A percentile compares a stretch with the other conserved stretches of the same genome.
These are phyloP conservation scores for Lentinula novae-zelandiae DNA, from an alignment of 1,284 basidiomycete species.

Conservation along the genomic window DNA sequence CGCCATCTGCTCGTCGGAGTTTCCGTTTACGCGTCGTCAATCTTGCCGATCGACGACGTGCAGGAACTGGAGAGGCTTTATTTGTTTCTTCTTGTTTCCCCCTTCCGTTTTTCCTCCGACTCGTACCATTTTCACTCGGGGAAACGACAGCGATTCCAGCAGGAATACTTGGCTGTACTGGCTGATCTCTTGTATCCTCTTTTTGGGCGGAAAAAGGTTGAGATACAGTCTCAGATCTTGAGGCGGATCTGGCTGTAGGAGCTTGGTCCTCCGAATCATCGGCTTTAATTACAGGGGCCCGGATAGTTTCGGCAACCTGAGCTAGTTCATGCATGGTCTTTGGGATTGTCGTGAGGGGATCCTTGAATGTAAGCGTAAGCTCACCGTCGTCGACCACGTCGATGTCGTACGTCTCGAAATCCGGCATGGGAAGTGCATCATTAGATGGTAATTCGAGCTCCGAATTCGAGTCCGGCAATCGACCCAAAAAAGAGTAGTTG, in stretches of 20 bases:
- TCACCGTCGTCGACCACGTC: constrained; percentile 4
- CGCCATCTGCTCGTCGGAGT: neutral
- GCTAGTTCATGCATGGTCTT: constrained; percentile 69
- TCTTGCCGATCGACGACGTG: neutral
- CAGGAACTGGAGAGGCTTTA: neutral
- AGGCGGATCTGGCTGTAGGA: neutral
- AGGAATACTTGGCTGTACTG: neutral
- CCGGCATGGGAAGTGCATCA: neutral
- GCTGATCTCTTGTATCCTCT: neutral
- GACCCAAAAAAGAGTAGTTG: constrained; percentile 15
- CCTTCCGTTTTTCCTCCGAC: neutral
- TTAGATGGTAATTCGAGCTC: neutral
- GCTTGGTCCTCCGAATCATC: constrained; percentile 2
- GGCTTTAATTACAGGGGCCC: neutral
- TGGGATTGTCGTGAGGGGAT: constrained; percentile 24
- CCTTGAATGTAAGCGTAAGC: neutral
- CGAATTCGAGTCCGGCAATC: constrained; percentile 13
- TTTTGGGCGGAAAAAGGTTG: neutral
- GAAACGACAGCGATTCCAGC: neutral
- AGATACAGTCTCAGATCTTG: neutral
- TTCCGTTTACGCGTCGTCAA: constrained; percentile 3
- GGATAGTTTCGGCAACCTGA: constrained; percentile 34
- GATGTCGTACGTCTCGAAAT: constrained; percentile 6
- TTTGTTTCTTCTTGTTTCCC: neutral
- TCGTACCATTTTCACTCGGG: neutral